phyloP scores from a whole-genome alignment of 257 asterid species.

The Scutellaria minor region DNA sequence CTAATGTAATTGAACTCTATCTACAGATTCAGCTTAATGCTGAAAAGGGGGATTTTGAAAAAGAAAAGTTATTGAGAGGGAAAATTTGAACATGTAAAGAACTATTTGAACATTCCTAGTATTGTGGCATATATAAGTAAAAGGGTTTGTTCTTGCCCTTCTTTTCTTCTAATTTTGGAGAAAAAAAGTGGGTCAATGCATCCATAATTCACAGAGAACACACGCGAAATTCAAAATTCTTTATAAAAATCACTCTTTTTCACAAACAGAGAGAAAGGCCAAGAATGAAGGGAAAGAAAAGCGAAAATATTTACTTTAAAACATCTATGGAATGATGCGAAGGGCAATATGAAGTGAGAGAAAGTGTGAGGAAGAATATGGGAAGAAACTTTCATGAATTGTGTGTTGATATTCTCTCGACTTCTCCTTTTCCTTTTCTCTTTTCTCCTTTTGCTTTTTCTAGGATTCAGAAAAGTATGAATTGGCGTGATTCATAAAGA shows the following conservation, averaged over 20 bases:
- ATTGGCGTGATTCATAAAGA: constrained; percentile 54
- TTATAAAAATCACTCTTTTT: constrained; percentile 32
- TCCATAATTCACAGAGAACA: constrained; percentile 20
- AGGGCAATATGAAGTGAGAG: constrained; percentile 38
- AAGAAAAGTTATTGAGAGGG: constrained; percentile 33
- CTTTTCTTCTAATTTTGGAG: constrained; percentile 3
- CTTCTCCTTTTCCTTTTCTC: constrained; percentile 23
- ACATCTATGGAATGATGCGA: constrained; percentile 33
- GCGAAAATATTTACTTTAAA: constrained; percentile 36
- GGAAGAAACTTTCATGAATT: constrained; percentile 40
- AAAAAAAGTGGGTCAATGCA: constrained; percentile 52
- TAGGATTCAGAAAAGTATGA: constrained; percentile 41
- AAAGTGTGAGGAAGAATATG: constrained; percentile 46
- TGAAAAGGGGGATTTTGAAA: background rate
- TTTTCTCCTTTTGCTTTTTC: constrained; percentile 46
- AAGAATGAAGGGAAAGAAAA: constrained; percentile 35
- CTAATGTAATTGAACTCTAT: background rate
- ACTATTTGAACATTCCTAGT: constrained; percentile 37
- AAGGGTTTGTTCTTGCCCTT: background rate
- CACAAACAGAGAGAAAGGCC: constrained; percentile 29
- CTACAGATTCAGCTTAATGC: constrained; percentile 2
- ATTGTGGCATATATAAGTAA: constrained; percentile 38
- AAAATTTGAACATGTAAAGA: constrained; percentile 38
- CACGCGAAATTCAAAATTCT: constrained; percentile 32
- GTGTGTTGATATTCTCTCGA: constrained; percentile 36